Conservation (phyloP, 1,139 yeast genomes). For the Diutina scorzettiae region DNA sequence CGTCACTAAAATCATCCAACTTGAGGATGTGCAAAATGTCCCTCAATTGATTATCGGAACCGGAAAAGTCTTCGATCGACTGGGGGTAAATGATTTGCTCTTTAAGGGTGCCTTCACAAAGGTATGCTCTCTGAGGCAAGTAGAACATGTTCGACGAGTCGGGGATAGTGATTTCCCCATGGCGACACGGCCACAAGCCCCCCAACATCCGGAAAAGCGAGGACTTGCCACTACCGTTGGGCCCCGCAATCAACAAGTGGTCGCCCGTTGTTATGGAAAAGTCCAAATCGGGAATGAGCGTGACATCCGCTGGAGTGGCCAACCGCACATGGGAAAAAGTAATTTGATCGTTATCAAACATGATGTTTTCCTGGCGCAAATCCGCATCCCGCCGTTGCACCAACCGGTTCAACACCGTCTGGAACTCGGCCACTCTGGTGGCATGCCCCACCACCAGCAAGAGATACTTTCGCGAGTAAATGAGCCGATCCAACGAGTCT, state of each 20-base stretch:
- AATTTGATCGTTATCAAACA: constrained; percentile 40
- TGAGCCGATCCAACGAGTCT: constrained; percentile 78
- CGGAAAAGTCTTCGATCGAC: constrained; percentile 44
- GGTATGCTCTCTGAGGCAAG: constrained; percentile 85
- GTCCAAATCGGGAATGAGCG: constrained; percentile 51
- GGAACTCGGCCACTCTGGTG: constrained; percentile 59
- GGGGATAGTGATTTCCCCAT: constrained; percentile 55
- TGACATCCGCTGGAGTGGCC: constrained; percentile 75
- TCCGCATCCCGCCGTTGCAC: constrained; percentile 25
- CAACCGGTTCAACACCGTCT: constrained; percentile 49
- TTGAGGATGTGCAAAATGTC: constrained; percentile 51
- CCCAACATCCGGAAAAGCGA: constrained; percentile 84
- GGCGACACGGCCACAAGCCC: constrained; percentile 83
- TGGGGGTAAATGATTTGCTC: constrained; percentile 89
- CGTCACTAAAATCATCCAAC: constrained; percentile 37
- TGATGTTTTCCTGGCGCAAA: constrained; percentile 15
- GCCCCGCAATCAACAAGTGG: constrained; percentile 83
- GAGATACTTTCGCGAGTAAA: constrained; percentile 73
- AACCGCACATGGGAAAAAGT: constrained; percentile 65
- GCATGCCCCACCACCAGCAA: constrained; percentile 83
- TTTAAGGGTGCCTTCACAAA: constrained; percentile 59
- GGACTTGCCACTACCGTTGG: constrained; percentile 92
- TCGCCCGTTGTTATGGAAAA: constrained; percentile 74
- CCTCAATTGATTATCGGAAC: constrained; percentile 49
- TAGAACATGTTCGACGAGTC: constrained; percentile 64